Evolutionary conservation across 2,329 filamentous ascomycete species (phyloP), one percentile per base, ranked within the genome.

Genomic region (Ophiocordyceps camponoti-floridani): DNA sequence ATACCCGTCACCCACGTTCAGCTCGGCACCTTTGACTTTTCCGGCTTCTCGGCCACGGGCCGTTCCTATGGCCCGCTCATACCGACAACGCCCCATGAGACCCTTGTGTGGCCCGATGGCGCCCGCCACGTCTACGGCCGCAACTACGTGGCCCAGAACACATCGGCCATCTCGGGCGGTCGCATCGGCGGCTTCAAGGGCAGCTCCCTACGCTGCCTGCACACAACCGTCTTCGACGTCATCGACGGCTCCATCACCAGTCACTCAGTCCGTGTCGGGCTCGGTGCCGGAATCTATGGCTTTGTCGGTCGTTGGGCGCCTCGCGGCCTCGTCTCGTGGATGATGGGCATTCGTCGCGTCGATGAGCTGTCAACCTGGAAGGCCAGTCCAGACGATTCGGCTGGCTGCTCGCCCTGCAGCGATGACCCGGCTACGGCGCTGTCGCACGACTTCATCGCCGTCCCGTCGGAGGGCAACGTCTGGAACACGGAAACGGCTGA

Each of bases 141-240:
- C 50, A 80, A 80, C 58, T 82, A 73, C 57, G 64, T 74, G 41
- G 66, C 65, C 18, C 70, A 77, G 53, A 68, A 67, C 41, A 61
- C 60, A 46, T 75, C 72, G 26, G 70, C 70, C 46, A 73, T 77
- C 51, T 69, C 71, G 43, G 68, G 72, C 4, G 68, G 70, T 9
- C 68, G 72, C 44, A 69, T 73, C 60, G 73, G 70, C 51, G 79
- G 72, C 12, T 63, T 75, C 47, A 74, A 72, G 43, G 83, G 84
- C 35, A 87, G 79, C 48, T 79, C 82, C 4, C 68, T 94, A 41
- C 72, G 84, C 30, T 79, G 83, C 50, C 70, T 98, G 45, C 84
- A 96, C 62, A 81, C 86, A 56, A 79, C 84, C 2, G 81, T 98
- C 10, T 93, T 95, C 58, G 89, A 96, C 58, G 84, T 91, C 31